These are phyloP conservation scores for Amyloporia xantha DNA, from an alignment of 768 basidiomycete species.

Conservation along the genomic window DNA sequence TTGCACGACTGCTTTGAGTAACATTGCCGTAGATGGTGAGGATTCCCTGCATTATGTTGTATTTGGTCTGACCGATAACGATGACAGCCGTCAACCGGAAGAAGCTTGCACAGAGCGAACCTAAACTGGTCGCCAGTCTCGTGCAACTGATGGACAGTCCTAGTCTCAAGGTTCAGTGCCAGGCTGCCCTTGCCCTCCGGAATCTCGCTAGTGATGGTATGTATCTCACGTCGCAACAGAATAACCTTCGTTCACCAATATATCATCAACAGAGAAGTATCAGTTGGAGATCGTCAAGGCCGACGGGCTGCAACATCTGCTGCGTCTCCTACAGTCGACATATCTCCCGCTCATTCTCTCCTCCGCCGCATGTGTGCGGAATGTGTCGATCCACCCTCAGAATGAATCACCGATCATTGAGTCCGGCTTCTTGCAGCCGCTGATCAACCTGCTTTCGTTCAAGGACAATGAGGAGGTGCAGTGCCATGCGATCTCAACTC, in stretches of 20 bases:
- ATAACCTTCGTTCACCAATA: background rate
- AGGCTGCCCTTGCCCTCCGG: conserved; percentile 91
- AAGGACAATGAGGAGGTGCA: conserved; percentile 99
- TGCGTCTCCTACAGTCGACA: conserved; percentile 92
- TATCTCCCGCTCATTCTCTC: conserved; percentile 98
- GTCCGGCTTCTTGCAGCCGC: conserved; percentile 90
- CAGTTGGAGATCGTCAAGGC: conserved; percentile 97
- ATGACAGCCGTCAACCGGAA: conserved; percentile 74
- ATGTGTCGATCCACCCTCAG: conserved; percentile 96
- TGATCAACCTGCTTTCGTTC: conserved; percentile 94
- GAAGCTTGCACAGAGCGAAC: conserved; percentile 90
- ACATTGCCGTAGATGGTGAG: conserved; percentile 94
- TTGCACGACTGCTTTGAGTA: conserved; percentile 96
- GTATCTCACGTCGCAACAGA: conserved; percentile 12
- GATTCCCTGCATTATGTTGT: conserved; percentile 4
- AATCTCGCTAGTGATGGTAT: conserved; percentile 96
- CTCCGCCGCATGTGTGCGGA: conserved; percentile 96
- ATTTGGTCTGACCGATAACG: background rate
- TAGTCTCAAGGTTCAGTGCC: conserved; percentile 97
- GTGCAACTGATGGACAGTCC: conserved; percentile 96
- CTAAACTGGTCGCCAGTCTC: conserved; percentile 88
- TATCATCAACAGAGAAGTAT: conserved; percentile 75
- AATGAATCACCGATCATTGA: conserved; percentile 99
- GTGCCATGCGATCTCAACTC: conserved; percentile 96
- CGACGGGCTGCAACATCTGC: conserved; percentile 84